Conservation (phyloP, 768 basidiomycete species). For the Lentinula boryana region DNA sequence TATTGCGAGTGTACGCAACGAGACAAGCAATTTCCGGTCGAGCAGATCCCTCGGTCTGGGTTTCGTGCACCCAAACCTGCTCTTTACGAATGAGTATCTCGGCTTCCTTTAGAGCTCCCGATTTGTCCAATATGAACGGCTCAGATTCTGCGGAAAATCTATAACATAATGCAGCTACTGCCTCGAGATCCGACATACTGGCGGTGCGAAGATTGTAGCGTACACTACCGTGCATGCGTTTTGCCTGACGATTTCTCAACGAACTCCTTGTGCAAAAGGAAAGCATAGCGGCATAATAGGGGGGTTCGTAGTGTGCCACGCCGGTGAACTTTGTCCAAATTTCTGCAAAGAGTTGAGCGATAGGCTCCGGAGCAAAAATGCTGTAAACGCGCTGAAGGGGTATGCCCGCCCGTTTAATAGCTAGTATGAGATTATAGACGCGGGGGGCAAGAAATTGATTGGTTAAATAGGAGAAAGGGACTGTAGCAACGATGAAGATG, state of each 20-base stretch:
- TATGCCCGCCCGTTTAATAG: constrained; percentile 26
- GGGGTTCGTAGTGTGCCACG: neutral
- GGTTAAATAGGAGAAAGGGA: constrained; percentile 31
- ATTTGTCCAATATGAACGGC: constrained; percentile 33
- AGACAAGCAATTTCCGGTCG: constrained; percentile 37
- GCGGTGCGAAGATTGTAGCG: constrained; percentile 10
- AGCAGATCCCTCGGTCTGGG: constrained; percentile 16
- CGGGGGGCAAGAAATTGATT: constrained; percentile 29
- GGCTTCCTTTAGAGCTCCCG: constrained; percentile 35
- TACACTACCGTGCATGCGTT: constrained; percentile 18
- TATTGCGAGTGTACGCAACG: constrained; percentile 42
- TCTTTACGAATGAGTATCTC: constrained; percentile 26
- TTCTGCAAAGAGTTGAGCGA: constrained; percentile 42
- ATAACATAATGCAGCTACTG: constrained; percentile 33
- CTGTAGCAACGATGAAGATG: constrained; percentile 52
- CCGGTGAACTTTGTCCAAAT: constrained; percentile 8
- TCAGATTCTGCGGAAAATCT: constrained; percentile 40
- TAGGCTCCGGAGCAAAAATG: constrained; percentile 48
- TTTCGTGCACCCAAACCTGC: constrained; percentile 39
- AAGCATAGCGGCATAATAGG: constrained; percentile 1
- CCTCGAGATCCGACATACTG: constrained; percentile 5
- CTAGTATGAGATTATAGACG: constrained; percentile 34
- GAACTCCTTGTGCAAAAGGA: constrained; percentile 43
- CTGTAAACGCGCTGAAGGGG: constrained; percentile 50
- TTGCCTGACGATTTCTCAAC: constrained; percentile 19